Conservation (phyloP, 1,284 basidiomycete species). For the Pterulicium gracile region DNA sequence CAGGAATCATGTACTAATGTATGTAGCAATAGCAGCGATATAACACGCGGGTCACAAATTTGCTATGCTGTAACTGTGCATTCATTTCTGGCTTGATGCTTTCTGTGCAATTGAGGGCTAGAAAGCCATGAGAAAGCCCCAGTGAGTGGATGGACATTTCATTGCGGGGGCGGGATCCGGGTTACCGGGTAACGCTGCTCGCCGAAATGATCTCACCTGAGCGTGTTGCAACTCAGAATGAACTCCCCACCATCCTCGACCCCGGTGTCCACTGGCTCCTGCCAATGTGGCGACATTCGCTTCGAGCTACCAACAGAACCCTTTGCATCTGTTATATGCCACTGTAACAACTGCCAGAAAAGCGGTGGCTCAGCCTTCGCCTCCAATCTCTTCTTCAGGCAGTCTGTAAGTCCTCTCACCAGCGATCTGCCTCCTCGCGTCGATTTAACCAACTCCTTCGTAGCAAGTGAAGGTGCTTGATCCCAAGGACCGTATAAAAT, state of each 20-base stretch:
- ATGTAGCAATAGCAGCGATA: too few relatives aligned
- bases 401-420: slow-evolving; percentile 13
- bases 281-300: slow-evolving; percentile 18
- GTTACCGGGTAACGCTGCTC: too few relatives aligned
- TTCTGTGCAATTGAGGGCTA: too few relatives aligned
- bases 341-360: slow-evolving; percentile 24
- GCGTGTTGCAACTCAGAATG: too few relatives aligned
- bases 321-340: slow-evolving; percentile 22
- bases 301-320: slow-evolving; percentile 22
- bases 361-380: slow-evolving; percentile 22
- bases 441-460: background rate
- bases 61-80: too few relatives aligned
- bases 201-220: too few relatives aligned
- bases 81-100: too few relatives aligned
- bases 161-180: too few relatives aligned
- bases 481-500: slow-evolving; percentile 17
- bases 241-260: background rate
- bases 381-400: slow-evolving; percentile 21
- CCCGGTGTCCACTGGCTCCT: slow-evolving; percentile 13
- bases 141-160: too few relatives aligned
- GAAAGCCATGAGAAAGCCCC: too few relatives aligned
- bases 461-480: slow-evolving; percentile 13
- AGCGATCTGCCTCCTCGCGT: background rate
- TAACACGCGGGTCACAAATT: too few relatives aligned
- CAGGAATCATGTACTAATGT: too few relatives aligned